These are phyloP conservation scores for Boletus pseudopeckii DNA, from an alignment of 768 basidiomycete genomes.

Conservation along the genomic window DNA sequence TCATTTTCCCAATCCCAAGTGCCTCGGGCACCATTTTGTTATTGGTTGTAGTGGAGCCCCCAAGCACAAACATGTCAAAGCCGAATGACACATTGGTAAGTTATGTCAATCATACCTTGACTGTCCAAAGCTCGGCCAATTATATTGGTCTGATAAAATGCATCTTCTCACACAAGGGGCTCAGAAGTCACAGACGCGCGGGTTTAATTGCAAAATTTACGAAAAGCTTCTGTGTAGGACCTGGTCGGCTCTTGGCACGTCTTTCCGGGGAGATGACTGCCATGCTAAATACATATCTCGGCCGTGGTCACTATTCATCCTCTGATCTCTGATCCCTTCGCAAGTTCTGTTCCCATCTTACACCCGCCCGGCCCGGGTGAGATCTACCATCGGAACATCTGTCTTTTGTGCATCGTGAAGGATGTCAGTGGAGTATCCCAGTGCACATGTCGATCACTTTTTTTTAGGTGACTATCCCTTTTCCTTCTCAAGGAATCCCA, in stretches of 20 bases:
- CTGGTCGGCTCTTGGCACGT: neutral
- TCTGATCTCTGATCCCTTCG: neutral
- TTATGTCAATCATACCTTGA: neutral
- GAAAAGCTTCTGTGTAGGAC: neutral
- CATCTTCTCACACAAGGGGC: neutral
- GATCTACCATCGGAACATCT: neutral
- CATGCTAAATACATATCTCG: neutral
- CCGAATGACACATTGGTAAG: neutral
- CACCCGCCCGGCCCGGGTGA: neutral
- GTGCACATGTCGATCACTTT: neutral
- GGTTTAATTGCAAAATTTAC: neutral
- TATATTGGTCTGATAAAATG: neutral
- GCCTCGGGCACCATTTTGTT: no score
- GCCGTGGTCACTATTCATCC: neutral
- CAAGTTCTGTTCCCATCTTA: no score
- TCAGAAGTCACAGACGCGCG: neutral
- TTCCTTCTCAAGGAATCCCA: neutral
- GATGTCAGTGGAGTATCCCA: conserved; percentile 1
- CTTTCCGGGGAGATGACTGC: neutral
- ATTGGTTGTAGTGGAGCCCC: no score
- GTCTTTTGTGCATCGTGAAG: neutral
- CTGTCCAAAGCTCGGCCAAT: neutral
- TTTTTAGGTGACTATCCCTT: neutral
- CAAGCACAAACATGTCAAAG: no score
- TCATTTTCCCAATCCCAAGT: no score